These are phyloP conservation scores for Penicillium coprophilum DNA, from an alignment of 495 filamentous ascomycete genomes.

Conservation along the genomic window DNA sequence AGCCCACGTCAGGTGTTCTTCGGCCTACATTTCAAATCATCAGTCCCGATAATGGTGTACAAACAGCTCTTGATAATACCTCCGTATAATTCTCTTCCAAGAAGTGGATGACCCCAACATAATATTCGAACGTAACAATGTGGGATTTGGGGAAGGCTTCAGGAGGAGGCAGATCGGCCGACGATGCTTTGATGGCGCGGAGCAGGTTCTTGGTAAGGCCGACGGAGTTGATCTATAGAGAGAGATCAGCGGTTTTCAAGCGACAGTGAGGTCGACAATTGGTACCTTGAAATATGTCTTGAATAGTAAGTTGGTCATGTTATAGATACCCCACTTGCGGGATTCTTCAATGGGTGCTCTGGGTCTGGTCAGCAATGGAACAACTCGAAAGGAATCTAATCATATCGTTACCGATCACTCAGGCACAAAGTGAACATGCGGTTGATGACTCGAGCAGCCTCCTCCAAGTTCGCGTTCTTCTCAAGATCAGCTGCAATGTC, in stretches of 20 bases:
- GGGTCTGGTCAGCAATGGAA: constrained; percentile 27
- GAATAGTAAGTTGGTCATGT: constrained; percentile 88
- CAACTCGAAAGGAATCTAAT: constrained; percentile 4
- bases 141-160: constrained; percentile 79
- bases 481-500: constrained; percentile 70
- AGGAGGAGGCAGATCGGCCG: constrained; percentile 73
- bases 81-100: constrained; percentile 86
- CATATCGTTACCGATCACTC: constrained; percentile 69
- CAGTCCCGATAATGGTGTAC: constrained; percentile 13
- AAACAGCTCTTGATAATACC: constrained; percentile 38
- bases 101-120: constrained; percentile 84
- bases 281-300: constrained; percentile 91
- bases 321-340: constrained; percentile 95
- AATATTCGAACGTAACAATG: constrained; percentile 95
- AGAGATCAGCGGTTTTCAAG: constrained; percentile 6
- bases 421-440: constrained; percentile 85
- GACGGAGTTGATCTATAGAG: constrained; percentile 69
- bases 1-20: constrained; percentile 74
- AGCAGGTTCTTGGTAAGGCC: constrained; percentile 88
- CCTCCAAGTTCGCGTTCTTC: constrained; percentile 79
- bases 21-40: constrained; percentile 54
- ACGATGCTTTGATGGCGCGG: constrained; percentile 70
- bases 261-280: background rate
- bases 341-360: constrained; percentile 86
- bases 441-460: constrained; percentile 84